Evolutionary conservation across 2,329 filamentous ascomycete species (phyloP), one percentile per base, ranked within the genome.

Genomic region (Cordyceps cateniannulata): DNA sequence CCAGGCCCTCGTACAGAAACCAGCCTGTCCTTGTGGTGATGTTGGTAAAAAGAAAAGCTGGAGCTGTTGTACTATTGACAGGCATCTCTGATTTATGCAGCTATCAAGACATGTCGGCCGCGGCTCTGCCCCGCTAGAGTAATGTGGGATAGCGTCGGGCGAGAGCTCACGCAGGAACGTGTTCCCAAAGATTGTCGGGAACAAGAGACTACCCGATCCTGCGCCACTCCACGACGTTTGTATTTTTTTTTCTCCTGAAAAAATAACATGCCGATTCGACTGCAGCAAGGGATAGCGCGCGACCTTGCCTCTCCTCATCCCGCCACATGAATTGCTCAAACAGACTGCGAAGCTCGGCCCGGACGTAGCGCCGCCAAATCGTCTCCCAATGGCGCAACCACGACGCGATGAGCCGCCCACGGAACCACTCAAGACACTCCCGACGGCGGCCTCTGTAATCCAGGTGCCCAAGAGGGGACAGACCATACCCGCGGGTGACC

Each of bases 381-480:
- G 73, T 70, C 75, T 84, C 18, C 81, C 78, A n/a, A 90, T 90
- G 87, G 85, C 85, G 82, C 81, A 85, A 75, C 77, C 82, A 71
- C 78, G 83, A 72, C 79, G 88, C 85, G 85, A 79, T 77, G 77
- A 81, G 70, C 76, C 83, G 71, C 81, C 84, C 68, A 79, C 84
- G 76, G 83, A 87, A 75, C 85, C 87, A 72, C 83, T 88, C 75
- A 85, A 87, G 73, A 83, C 87, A 69, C 82, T 89, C 73, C 86
- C 89, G 69, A 77, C 85, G 70, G 86, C 86, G 66, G 81, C 85
- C 67, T 83, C 87, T 63, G 71, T 78, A 65, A 68, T 82, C 70
- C 85, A 79, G 68, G 69, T 85, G 62, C 81, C 85, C 65, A 90
- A 87, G 76, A 77, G 79, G 65, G 83, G 87, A 59, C 81, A 85